Conservation (phyloP, 2,329 filamentous ascomycete species). For the Helotiales sp. region DNA sequence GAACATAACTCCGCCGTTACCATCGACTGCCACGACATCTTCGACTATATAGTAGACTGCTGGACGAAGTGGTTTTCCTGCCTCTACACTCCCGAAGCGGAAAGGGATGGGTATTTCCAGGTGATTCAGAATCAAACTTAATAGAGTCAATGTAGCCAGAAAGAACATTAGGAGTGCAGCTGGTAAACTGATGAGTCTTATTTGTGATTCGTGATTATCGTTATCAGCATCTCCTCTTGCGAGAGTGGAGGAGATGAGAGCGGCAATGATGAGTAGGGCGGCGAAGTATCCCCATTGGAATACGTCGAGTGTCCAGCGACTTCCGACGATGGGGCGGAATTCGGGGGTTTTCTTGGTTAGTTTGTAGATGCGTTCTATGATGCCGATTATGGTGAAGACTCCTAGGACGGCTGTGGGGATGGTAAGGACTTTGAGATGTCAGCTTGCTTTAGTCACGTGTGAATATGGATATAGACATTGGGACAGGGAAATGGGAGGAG, state of each 20-base stretch:
- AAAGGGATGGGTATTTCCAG: slow-evolving; percentile 20
- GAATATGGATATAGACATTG: neutral
- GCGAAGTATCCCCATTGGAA: slow-evolving; percentile 30
- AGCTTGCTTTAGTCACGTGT: slow-evolving; percentile 12
- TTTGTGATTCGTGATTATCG: slow-evolving; percentile 22
- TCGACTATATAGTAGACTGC: slow-evolving; percentile 66
- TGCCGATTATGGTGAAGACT: slow-evolving; percentile 23
- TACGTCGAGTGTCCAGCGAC: slow-evolving; percentile 20
- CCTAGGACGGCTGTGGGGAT: slow-evolving; percentile 26
- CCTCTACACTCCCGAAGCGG: slow-evolving; percentile 22
- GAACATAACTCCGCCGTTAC: slow-evolving; percentile 53
- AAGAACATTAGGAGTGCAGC: slow-evolving; percentile 24
- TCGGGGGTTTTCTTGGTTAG: slow-evolving; percentile 16
- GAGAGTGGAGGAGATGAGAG: slow-evolving; percentile 22
- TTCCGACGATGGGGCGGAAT: slow-evolving; percentile 17
- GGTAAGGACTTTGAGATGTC: slow-evolving; percentile 20
- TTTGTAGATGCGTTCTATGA: slow-evolving; percentile 24
- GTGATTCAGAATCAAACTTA: slow-evolving; percentile 19
- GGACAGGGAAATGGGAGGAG: neutral
- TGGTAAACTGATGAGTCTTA: slow-evolving; percentile 18
- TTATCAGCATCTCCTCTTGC: slow-evolving; percentile 20
- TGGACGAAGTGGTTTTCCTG: slow-evolving; percentile 38
- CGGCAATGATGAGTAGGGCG: slow-evolving; percentile 24
- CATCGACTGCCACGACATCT: slow-evolving; percentile 69
- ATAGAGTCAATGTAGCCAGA: slow-evolving; percentile 20